Base-by-base conservation (phyloP, 345 rosid genomes). In the Kernera saxatilis region DNA sequence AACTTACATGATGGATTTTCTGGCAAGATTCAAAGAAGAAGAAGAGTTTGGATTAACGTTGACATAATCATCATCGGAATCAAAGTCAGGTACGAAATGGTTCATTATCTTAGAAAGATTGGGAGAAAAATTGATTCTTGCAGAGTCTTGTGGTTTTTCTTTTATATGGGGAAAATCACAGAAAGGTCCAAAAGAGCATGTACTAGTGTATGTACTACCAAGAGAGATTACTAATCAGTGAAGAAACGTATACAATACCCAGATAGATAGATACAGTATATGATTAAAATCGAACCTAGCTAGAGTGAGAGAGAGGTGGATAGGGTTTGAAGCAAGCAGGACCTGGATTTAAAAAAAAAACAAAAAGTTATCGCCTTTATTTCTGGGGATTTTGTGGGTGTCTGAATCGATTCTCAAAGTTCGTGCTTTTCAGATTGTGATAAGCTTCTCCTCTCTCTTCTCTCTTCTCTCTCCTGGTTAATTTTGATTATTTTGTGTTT, bases 31-130 rank as follows among this genome's bases (percentile, higher is more conserved):
- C 15, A 72, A 43, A 54, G 68, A 37, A 11, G 91, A 78, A 67
- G 89, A 76, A 30, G 52, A 48, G 14, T n/a, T 30, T 5, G 49
- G 9, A 6, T 70, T 29, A 6, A 78, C 76, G 59, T 84, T 65
- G n/a, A 77, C 25, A 64, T 54, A 78, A 56, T 81, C 83, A 32
- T 85, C 92, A 14, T 81, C 92, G 46, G 82, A 66, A 0, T 86
- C 85, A 56, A 87, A 93, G 55, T 87, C 96, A 0, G 93, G 98
- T 15, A 87, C 93, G 52, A 78, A 82, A 80, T 76, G 88, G 79
- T 80, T 83, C 97, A 93, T 87, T 54, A 29, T 71, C 9, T 36
- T 23, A 10, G 0, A 1, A 2, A 4, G 26, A 21, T 32, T 5
- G 1, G 0, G 36, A 37, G 14, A 64, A 55, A 44, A 57, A 23